These are phyloP conservation scores for Aspergillus sp. DNA, from an alignment of 2,329 filamentous ascomycete species.

Conservation along the genomic window DNA sequence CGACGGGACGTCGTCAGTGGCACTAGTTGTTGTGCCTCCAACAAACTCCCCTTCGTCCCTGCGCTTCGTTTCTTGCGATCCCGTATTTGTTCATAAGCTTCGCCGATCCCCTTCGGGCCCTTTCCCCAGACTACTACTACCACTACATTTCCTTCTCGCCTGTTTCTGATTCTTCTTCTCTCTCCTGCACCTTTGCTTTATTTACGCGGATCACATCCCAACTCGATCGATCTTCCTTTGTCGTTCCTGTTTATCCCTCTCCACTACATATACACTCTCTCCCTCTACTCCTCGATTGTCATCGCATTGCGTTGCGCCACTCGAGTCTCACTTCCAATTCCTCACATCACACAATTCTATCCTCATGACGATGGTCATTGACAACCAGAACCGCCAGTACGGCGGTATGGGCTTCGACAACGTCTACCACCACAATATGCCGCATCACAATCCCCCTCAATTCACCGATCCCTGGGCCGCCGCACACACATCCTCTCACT, in stretches of 20 bases:
- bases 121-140: constrained; percentile 27
- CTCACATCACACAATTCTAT: constrained; percentile 8
- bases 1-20: constrained; percentile 38
- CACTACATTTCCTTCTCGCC: constrained; percentile 6
- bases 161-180: constrained; percentile 9
- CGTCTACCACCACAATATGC: constrained; percentile 65
- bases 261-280: neutral
- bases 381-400: constrained; percentile 78
- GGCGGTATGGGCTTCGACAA: constrained; percentile 76
- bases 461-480: constrained; percentile 89
- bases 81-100: constrained; percentile 36
- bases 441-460: constrained; percentile 57
- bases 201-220: constrained; percentile 1
- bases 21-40: constrained; percentile 16
- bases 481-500: constrained; percentile 52
- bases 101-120: constrained; percentile 36
- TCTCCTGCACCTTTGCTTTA: constrained; percentile 3
- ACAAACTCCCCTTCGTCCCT: constrained; percentile 4
- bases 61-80: constrained; percentile 20
- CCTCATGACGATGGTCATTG: constrained; percentile 91
- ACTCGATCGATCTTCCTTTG: constrained; percentile 10
- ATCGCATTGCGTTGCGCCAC: neutral
- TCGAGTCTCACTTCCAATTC: neutral
- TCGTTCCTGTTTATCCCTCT: constrained; percentile 7
- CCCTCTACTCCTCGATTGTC: constrained; percentile 1